These are phyloP conservation scores for Alternaria arborescens DNA, from an alignment of 2,329 filamentous ascomycete species.

Conservation along the genomic window DNA sequence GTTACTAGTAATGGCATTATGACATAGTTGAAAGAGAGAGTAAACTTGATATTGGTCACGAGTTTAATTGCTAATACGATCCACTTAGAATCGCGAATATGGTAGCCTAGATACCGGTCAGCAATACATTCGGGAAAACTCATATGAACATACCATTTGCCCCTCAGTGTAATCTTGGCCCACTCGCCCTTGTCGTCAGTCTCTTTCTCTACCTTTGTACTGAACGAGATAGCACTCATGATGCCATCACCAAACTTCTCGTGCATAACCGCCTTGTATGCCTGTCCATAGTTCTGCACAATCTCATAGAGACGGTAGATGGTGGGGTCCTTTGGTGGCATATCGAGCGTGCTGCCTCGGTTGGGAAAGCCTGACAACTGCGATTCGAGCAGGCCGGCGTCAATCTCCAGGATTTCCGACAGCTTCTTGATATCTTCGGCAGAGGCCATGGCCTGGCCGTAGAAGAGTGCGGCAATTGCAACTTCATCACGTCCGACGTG, in stretches of 20 bases:
- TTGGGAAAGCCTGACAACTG: slow-evolving; percentile 80
- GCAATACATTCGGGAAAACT: not conserved
- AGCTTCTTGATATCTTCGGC: slow-evolving; percentile 74
- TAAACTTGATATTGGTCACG: not conserved
- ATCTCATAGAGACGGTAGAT: slow-evolving; percentile 95
- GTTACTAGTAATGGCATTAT: too few species aligned
- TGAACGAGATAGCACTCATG: slow-evolving; percentile 95
- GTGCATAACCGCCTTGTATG: slow-evolving; percentile 93
- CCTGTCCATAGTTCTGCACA: slow-evolving; percentile 95
- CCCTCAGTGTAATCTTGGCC: slow-evolving; percentile 83
- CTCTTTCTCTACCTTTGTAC: slow-evolving; percentile 93
- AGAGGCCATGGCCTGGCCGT: slow-evolving; percentile 81
- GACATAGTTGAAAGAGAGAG: not conserved
- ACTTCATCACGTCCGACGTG: slow-evolving; percentile 82
- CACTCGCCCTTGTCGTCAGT: slow-evolving; percentile 83
- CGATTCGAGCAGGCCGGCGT: slow-evolving; percentile 63
- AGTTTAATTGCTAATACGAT: not conserved
- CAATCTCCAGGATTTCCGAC: slow-evolving; percentile 69
- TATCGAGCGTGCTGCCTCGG: slow-evolving; percentile 78
- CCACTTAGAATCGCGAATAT: slow-evolving; percentile 57
- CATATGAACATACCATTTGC: slow-evolving; percentile 73
- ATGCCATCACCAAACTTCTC: slow-evolving; percentile 86
- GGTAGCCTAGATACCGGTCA: slow-evolving; percentile 53
- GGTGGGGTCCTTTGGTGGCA: slow-evolving; percentile 84
- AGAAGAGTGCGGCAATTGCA: slow-evolving; percentile 87